Percentiles rank a stretch among this genome's conserved stretches.
Evolutionary conservation across 768 basidiomycete genomes (phyloP).

Genomic region (Boletus edulis): DNA sequence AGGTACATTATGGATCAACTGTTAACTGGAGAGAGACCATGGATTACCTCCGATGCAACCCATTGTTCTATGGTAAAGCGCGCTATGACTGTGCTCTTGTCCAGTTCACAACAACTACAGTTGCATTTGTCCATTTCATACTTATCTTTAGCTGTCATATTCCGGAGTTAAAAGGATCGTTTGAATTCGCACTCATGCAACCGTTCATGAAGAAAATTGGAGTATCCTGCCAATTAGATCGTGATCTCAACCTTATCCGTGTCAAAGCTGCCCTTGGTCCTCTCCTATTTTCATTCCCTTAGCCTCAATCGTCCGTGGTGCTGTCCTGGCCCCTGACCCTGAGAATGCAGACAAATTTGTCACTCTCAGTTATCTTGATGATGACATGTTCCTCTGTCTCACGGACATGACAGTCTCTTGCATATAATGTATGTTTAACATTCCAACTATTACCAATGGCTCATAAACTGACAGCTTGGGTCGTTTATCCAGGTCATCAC

Average conservation of each 20-base stretch:
- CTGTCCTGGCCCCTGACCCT: neutral
- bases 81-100: constrained; percentile 30
- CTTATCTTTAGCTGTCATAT: constrained; percentile 23
- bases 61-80: constrained; percentile 24
- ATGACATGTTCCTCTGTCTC: too few relatives aligned
- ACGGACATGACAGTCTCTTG: too few relatives aligned
- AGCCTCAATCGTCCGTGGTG: neutral
- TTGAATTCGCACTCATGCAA: constrained; percentile 21
- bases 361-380: too few relatives aligned
- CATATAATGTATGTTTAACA: too few relatives aligned
- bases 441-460: too few relatives aligned
- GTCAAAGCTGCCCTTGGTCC: neutral
- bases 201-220: constrained; percentile 1
- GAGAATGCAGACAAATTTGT: neutral
- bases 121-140: constrained; percentile 16
- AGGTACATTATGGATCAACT: constrained; percentile 26
- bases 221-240: neutral
- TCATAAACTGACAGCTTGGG: too few relatives aligned
- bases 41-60: constrained; percentile 32
- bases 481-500: too few relatives aligned
- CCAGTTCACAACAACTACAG: neutral
- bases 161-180: neutral
- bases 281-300: neutral
- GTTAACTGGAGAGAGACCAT: constrained; percentile 28
- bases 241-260: neutral